Evolutionary conservation across 495 filamentous ascomycete genomes (phyloP).

Genomic region (Talaromyces proteolyticus): DNA sequence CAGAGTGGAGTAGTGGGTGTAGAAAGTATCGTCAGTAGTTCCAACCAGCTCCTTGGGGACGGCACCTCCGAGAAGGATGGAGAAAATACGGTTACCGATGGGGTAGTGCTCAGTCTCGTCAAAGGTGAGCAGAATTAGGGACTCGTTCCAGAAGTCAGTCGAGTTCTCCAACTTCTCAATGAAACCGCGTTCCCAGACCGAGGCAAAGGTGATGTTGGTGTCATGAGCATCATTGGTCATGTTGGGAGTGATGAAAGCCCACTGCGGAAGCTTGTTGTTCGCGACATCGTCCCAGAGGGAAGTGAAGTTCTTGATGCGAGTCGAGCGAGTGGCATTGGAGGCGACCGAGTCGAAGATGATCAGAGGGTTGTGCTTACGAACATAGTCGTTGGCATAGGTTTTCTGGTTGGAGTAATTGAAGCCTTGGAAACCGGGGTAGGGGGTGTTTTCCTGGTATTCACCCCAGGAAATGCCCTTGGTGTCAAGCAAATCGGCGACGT

Average conservation of each 20-base stretch:
- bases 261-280: constrained; percentile 56
- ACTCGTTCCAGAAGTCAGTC: constrained; percentile 62
- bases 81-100: constrained; percentile 50
- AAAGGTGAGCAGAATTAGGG: constrained; percentile 62
- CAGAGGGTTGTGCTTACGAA: constrained; percentile 73
- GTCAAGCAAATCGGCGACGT: constrained; percentile 64
- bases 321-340: constrained; percentile 44
- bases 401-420: constrained; percentile 47
- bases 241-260: constrained; percentile 72
- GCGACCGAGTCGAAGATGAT: constrained; percentile 55
- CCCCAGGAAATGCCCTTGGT: constrained; percentile 62
- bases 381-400: constrained; percentile 55
- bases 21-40: constrained; percentile 59
- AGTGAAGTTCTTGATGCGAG: constrained; percentile 63
- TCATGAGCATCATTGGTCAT: constrained; percentile 74
- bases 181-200: constrained; percentile 52
- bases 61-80: constrained; percentile 60
- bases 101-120: constrained; percentile 59
- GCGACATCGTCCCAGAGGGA: constrained; percentile 55
- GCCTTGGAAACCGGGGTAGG: constrained; percentile 62
- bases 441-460: constrained; percentile 64
- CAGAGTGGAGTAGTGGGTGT: constrained; percentile 67
- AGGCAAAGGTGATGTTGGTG: constrained; percentile 54
- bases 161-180: constrained; percentile 57
- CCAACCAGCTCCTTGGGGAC: constrained; percentile 51